Evolutionary conservation across 306 rosid genomes (phyloP).

Genomic region (Prinsepia uniflora): DNA sequence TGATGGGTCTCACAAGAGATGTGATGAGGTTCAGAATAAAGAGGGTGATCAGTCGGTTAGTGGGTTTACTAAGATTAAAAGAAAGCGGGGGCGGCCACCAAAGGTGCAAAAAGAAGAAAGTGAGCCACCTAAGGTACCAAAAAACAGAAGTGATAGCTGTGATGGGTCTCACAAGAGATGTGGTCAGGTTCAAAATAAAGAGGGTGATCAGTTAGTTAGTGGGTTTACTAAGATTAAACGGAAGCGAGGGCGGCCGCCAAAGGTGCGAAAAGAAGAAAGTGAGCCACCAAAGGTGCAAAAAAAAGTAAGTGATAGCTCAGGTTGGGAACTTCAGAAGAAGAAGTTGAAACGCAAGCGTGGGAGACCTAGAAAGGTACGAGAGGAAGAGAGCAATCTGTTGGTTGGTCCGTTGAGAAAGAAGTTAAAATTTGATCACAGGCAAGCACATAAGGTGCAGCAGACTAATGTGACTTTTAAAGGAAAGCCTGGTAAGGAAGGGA

Average conservation of each 20-base stretch:
- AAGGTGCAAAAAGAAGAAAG: conserved; percentile 24
- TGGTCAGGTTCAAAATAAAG: conserved; percentile 32
- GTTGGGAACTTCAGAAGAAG: conserved; percentile 7
- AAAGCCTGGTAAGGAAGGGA: conserved; percentile 31
- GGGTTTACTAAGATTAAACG: not conserved
- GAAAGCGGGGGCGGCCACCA: conserved; percentile 34
- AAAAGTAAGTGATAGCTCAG: conserved; percentile 20
- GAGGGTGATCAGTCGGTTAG: conserved; percentile 24
- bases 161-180: conserved; percentile 15
- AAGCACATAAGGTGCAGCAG: conserved; percentile 21
- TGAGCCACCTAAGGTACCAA: not conserved
- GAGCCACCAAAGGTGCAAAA: conserved; percentile 15
- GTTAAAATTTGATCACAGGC: conserved; percentile 9
- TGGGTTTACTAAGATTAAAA: not conserved
- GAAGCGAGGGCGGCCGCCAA: conserved; percentile 35
- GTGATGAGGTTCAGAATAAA: conserved; percentile 29
- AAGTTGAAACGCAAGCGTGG: conserved; percentile 45
- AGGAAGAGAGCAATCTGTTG: not conserved
- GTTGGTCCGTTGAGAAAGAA: conserved; percentile 21
- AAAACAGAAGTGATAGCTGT: no score
- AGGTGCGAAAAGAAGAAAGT: conserved; percentile 20
- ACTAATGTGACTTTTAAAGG: conserved; percentile 25
- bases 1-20: conserved; percentile 15
- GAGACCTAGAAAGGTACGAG: conserved; percentile 25
- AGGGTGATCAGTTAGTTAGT: conserved; percentile 20